These are phyloP conservation scores for Cladophialophora yegresii DNA, from an alignment of 2,329 filamentous ascomycete species.

Conservation along the genomic window DNA sequence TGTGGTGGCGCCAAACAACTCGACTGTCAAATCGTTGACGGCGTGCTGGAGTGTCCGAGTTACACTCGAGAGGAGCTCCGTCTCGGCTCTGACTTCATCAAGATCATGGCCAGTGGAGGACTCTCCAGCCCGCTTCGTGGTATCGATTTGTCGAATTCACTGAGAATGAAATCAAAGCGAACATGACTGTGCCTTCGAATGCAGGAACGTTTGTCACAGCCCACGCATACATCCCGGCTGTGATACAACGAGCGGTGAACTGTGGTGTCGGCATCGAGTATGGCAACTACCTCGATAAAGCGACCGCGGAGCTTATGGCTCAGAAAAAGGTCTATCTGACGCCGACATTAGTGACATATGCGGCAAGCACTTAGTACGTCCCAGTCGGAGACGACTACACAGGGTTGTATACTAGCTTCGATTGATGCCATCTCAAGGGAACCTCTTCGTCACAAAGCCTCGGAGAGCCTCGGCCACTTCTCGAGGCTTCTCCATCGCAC, in stretches of 20 bases:
- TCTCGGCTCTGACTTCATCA: constrained; percentile 62
- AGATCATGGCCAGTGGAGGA: constrained; percentile 63
- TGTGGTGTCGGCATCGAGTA: constrained; percentile 64
- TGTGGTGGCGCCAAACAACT: constrained; percentile 44
- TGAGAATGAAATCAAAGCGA: constrained; percentile 57
- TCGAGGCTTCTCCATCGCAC: constrained; percentile 22
- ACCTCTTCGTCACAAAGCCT: constrained; percentile 21
- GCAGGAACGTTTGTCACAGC: constrained; percentile 59
- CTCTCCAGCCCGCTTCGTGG: constrained; percentile 59
- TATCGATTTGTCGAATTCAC: constrained; percentile 60
- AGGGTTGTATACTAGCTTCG: background rate
- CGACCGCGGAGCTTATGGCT: constrained; percentile 56
- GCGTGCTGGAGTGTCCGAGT: constrained; percentile 57
- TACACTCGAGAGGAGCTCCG: constrained; percentile 58
- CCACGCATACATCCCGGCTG: constrained; percentile 59
- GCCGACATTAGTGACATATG: constrained; percentile 56
- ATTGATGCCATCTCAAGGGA: background rate
- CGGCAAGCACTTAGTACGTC: no score
- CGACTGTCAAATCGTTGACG: constrained; percentile 54
- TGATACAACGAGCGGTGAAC: constrained; percentile 58
- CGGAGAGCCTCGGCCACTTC: constrained; percentile 24
- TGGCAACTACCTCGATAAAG: constrained; percentile 49
- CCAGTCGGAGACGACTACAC: no score
- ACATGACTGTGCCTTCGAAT: constrained; percentile 54
- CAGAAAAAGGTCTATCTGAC: constrained; percentile 54